These are phyloP conservation scores for Ambrosia hybrid DNA, from an alignment of 140 eudicot genomes.

Conservation along the genomic window DNA sequence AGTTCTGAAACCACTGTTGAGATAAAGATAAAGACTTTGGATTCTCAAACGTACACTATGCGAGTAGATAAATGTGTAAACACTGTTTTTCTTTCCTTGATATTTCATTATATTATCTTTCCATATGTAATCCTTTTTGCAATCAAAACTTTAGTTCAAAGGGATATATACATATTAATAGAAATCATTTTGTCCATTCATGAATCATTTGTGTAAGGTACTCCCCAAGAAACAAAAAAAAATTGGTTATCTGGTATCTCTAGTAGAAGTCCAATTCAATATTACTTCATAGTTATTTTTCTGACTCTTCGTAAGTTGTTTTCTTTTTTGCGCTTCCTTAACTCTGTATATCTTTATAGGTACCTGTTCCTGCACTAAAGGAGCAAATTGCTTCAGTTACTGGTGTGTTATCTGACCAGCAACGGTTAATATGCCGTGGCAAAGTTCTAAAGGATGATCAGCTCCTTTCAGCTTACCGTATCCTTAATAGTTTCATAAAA, in stretches of 20 bases:
- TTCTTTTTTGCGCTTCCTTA: neutral
- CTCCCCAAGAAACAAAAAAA: neutral
- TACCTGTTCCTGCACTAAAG: constrained; percentile 89
- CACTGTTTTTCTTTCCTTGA: constrained; percentile 21
- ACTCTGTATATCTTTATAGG: constrained; percentile 38
- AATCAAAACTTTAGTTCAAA: too few relatives aligned
- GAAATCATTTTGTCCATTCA: neutral
- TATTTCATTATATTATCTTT: constrained; percentile 9
- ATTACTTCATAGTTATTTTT: neutral
- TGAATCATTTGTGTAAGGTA: constrained; percentile 6
- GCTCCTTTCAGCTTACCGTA: constrained; percentile 97
- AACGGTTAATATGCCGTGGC: constrained; percentile 96
- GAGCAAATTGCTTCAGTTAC: constrained; percentile 88
- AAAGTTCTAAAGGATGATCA: constrained; percentile 94
- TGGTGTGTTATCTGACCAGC: constrained; percentile 89
- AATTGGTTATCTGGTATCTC: neutral
- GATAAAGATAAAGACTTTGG: constrained; percentile 96
- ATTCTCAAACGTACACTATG: constrained; percentile 86
- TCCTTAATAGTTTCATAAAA: constrained; percentile 39
- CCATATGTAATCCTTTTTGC: constrained; percentile 1
- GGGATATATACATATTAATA: neutral
- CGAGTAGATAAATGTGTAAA: constrained; percentile 90
- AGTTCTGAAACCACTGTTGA: constrained; percentile 73
- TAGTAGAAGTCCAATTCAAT: neutral
- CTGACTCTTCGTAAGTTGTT: neutral